Evolutionary conservation across 139 green algal genomes (phyloP).

Genomic region (Ulvella scutata): DNA sequence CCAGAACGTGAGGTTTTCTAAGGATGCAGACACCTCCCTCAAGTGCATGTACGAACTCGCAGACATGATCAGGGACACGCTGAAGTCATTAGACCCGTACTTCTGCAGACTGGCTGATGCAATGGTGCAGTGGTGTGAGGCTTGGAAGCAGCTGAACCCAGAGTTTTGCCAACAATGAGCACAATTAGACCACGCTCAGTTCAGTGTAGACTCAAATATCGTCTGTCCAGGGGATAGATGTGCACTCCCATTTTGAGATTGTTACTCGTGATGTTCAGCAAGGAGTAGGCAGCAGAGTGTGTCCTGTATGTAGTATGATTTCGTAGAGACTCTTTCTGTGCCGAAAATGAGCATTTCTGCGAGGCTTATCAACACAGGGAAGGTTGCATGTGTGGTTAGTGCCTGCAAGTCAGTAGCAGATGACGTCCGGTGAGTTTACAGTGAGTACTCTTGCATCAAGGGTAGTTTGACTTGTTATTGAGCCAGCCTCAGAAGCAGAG

Average conservation of each 20-base stretch:
- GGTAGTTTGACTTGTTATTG: too few relatives aligned
- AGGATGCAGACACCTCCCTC: slow-evolving; percentile 8
- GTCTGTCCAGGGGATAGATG: not conserved
- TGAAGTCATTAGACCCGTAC: slow-evolving; percentile 80
- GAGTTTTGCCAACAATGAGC: too few relatives aligned
- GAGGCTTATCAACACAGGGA: too few relatives aligned
- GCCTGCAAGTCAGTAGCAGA: too few relatives aligned
- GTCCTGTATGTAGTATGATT: not conserved
- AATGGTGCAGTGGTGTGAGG: slow-evolving; percentile 80
- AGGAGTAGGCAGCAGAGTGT: not conserved
- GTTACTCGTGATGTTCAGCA: not conserved
- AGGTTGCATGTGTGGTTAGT: too few relatives aligned
- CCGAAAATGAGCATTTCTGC: too few relatives aligned
- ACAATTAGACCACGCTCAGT: not conserved
- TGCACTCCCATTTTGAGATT: too few relatives aligned
- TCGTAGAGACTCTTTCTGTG: too few relatives aligned
- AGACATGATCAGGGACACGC: slow-evolving; percentile 42
- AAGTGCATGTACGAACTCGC: not conserved
- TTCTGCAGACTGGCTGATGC: slow-evolving; percentile 86
- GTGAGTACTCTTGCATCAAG: too few relatives aligned
- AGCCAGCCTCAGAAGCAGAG: too few relatives aligned
- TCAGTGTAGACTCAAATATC: not conserved
- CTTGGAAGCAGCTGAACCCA: slow-evolving; percentile 65
- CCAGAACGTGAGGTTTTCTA: slow-evolving; percentile 51
- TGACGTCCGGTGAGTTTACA: too few relatives aligned